Conservation (phyloP, 495 filamentous ascomycete genomes). For the Podospora bellae-mahoneyi region DNA sequence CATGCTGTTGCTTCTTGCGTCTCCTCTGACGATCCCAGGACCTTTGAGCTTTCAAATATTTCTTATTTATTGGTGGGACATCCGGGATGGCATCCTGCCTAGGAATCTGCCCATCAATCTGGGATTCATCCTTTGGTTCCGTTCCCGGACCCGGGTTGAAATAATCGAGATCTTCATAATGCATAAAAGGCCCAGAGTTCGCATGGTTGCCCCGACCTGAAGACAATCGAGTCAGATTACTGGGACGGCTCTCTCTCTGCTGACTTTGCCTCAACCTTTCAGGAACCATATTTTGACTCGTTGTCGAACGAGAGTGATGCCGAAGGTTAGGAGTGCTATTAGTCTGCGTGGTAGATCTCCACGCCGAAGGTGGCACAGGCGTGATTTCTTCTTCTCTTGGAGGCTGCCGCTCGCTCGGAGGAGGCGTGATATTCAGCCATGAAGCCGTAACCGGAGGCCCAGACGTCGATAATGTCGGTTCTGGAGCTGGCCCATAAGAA, state of each 20-base stretch:
- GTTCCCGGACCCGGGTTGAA: constrained; percentile 13
- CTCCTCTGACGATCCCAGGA: constrained; percentile 19
- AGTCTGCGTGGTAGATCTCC: neutral
- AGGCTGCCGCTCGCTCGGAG: neutral
- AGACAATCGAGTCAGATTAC: neutral
- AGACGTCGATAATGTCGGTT: neutral
- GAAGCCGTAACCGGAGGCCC: neutral
- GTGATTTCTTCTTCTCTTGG: constrained; percentile 11
- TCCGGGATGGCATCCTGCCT: constrained; percentile 19
- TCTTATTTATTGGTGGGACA: constrained; percentile 2
- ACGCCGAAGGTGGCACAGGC: neutral
- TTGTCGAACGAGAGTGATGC: neutral
- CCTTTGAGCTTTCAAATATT: constrained; percentile 10
- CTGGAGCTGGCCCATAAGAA: constrained; percentile 24
- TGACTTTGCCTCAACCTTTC: neutral
- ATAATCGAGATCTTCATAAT: constrained; percentile 33
- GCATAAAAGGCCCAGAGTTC: constrained; percentile 28
- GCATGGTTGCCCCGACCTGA: neutral
- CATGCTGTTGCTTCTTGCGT: neutral
- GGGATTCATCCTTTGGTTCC: constrained; percentile 22
- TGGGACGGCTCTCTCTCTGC: neutral
- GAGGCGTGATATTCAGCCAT: neutral
- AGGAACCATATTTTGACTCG: neutral
- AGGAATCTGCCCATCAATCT: neutral
- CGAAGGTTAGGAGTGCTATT: neutral